These are phyloP conservation scores for Zygosaccharomyces pseudobailii DNA, from an alignment of 1,139 yeast species.

Conservation along the genomic window DNA sequence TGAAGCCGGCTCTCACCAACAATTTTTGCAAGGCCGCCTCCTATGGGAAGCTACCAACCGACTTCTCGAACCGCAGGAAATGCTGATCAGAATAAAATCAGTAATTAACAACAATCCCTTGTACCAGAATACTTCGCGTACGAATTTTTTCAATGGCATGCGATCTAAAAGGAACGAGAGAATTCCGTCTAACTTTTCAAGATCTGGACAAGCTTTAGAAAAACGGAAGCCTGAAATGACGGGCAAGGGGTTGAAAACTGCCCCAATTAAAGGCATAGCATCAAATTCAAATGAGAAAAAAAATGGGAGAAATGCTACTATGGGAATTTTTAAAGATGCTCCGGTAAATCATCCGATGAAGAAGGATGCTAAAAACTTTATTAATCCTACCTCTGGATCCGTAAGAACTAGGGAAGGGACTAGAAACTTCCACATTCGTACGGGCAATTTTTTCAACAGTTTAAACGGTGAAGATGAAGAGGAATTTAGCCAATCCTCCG, in stretches of 20 bases:
- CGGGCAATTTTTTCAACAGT: slow-evolving; percentile 22
- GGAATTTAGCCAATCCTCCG: slow-evolving; percentile 15
- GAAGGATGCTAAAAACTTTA: slow-evolving; percentile 2
- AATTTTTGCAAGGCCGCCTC: slow-evolving; percentile 19
- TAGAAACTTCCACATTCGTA: slow-evolving; percentile 10
- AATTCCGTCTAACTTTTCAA: slow-evolving; percentile 4
- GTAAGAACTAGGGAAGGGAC: slow-evolving; percentile 2
- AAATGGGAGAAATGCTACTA: background rate
- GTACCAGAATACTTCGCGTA: slow-evolving; percentile 7
- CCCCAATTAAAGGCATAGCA: background rate
- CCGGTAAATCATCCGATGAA: background rate
- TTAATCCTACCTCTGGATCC: background rate
- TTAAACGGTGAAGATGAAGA: slow-evolving; percentile 23
- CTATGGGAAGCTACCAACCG: slow-evolving; percentile 6
- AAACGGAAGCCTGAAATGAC: background rate
- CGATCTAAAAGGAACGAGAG: slow-evolving; percentile 11
- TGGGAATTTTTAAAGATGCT: background rate
- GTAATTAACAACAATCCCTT: slow-evolving; percentile 2
- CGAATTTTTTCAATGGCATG: slow-evolving; percentile 5
- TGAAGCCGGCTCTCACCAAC: slow-evolving; percentile 9
- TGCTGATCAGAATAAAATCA: background rate
- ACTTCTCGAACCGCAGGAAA: slow-evolving; percentile 1
- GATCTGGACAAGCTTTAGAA: slow-evolving; percentile 1
- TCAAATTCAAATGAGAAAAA: background rate
- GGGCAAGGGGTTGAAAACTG: background rate